These are phyloP conservation scores for Phanerodontia chrysosporium DNA, from an alignment of 768 basidiomycete genomes.

Conservation along the genomic window DNA sequence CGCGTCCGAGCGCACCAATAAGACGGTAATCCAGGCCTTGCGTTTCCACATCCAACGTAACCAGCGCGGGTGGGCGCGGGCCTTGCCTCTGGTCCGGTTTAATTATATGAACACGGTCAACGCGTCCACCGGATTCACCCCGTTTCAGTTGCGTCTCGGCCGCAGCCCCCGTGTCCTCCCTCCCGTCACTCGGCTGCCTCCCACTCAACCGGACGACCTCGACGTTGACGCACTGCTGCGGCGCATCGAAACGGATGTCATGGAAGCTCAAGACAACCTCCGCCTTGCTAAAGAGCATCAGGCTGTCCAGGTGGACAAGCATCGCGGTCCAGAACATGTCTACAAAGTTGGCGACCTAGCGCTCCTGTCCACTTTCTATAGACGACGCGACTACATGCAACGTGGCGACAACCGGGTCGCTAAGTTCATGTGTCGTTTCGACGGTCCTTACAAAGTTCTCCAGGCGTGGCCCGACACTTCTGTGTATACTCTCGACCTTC, in stretches of 20 bases:
- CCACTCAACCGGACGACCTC: too few species aligned
- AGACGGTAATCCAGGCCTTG: slow-evolving; percentile 21
- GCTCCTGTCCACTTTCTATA: slow-evolving; percentile 30
- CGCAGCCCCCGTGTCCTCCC: slow-evolving; percentile 17
- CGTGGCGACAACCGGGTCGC: slow-evolving; percentile 26
- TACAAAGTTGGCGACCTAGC: slow-evolving; percentile 32
- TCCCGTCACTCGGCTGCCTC: not conserved
- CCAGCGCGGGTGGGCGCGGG: slow-evolving; percentile 12
- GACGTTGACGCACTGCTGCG: too few species aligned
- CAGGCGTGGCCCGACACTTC: slow-evolving; percentile 13
- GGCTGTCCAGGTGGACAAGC: slow-evolving; percentile 23
- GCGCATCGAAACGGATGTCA: slow-evolving; percentile 15
- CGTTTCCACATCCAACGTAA: slow-evolving; percentile 17
- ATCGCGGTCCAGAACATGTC: slow-evolving; percentile 16
- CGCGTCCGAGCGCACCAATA: slow-evolving; percentile 25
- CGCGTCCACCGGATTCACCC: slow-evolving; percentile 18
- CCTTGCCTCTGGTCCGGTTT: slow-evolving; percentile 19
- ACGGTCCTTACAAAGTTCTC: slow-evolving; percentile 23
- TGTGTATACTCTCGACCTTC: slow-evolving; percentile 21
- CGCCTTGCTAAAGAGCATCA: slow-evolving; percentile 25
- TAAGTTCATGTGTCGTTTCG: slow-evolving; percentile 39
- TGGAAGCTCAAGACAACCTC: slow-evolving; percentile 31
- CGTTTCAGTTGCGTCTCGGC: slow-evolving; percentile 19
- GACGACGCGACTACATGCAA: slow-evolving; percentile 21
- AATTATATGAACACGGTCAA: slow-evolving; percentile 20